Percentiles rank a stretch among this genome's conserved stretches.
phyloP scores from a whole-genome alignment of 495 filamentous ascomycete species.

The Lepidopterella palustris region DNA sequence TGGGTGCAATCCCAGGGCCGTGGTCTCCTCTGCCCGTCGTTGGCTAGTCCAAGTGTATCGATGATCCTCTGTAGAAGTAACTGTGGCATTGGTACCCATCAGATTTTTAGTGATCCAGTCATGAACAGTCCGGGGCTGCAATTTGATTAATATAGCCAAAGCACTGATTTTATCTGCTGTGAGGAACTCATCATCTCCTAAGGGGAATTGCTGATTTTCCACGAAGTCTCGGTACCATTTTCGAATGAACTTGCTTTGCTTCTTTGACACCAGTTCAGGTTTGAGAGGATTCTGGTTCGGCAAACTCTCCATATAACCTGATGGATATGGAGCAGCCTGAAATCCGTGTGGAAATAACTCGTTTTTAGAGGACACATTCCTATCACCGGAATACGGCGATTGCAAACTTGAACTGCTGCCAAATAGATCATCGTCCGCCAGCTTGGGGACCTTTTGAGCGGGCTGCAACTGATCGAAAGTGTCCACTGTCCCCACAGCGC shows the following conservation, averaged over 20 bases:
- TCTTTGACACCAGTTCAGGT: neutral
- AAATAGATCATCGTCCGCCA: too few species aligned
- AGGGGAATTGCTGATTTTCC: neutral
- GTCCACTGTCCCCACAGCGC: too few species aligned
- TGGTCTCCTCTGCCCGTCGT: neutral
- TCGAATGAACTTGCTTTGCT: conserved; percentile 15
- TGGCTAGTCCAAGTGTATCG: neutral
- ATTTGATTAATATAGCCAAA: conserved; percentile 10
- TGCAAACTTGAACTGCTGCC: too few species aligned
- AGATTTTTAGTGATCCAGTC: conserved; percentile 16
- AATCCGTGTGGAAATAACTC: too few species aligned
- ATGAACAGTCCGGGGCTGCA: conserved; percentile 1
- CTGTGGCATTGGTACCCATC: neutral
- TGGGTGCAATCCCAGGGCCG: neutral
- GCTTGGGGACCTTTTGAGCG: too few species aligned
- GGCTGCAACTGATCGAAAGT: too few species aligned
- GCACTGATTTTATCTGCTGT: conserved; percentile 10
- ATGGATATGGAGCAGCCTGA: neutral
- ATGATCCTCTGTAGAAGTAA: neutral
- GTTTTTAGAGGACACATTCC: too few species aligned
- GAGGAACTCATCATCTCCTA: neutral
- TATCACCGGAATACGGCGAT: too few species aligned
- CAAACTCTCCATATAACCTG: neutral
- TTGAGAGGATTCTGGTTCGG: too few species aligned
- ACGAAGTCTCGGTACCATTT: conserved; percentile 8